A percentile compares a stretch with the other conserved stretches of the same genome.
These are phyloP conservation scores for Ministeria vibrans DNA, from an alignment of 78 protist species.

Conservation along the genomic window DNA sequence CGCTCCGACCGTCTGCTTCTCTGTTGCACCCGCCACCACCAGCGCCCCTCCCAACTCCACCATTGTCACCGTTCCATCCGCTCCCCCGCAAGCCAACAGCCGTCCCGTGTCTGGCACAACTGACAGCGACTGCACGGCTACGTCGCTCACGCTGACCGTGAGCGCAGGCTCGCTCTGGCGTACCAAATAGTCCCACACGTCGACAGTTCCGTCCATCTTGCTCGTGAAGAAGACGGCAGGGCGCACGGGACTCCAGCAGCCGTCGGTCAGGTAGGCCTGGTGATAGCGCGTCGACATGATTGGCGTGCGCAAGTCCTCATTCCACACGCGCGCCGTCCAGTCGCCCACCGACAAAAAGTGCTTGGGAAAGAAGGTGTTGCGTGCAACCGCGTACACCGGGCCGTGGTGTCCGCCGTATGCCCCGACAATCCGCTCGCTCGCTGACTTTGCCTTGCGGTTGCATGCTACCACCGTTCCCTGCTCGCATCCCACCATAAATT, in stretches of 20 bases:
- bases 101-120: constrained; percentile 34
- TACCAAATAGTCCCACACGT: constrained; percentile 67
- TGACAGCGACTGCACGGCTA: not conserved
- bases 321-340: constrained; percentile 77
- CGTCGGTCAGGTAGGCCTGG: constrained; percentile 53
- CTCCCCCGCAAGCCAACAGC: constrained; percentile 50
- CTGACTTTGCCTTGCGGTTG: constrained; percentile 45
- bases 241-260: constrained; percentile 65
- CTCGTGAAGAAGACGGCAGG: constrained; percentile 68
- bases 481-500: constrained; percentile 80
- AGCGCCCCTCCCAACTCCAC: constrained; percentile 41
- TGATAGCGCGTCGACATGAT: constrained; percentile 57
- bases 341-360: constrained; percentile 79
- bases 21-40: too few species aligned
- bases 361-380: constrained; percentile 55
- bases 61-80: constrained; percentile 50
- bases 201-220: constrained; percentile 69
- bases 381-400: constrained; percentile 66
- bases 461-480: constrained; percentile 55
- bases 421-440: constrained; percentile 11
- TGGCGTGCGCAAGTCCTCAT: constrained; percentile 53
- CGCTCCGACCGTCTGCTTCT: not conserved
- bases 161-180: constrained; percentile 53
- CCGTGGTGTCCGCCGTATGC: constrained; percentile 72
- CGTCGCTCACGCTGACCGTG: constrained; percentile 35